These are phyloP conservation scores for Tulasnella calospora DNA, from an alignment of 768 basidiomycete species.

Conservation along the genomic window DNA sequence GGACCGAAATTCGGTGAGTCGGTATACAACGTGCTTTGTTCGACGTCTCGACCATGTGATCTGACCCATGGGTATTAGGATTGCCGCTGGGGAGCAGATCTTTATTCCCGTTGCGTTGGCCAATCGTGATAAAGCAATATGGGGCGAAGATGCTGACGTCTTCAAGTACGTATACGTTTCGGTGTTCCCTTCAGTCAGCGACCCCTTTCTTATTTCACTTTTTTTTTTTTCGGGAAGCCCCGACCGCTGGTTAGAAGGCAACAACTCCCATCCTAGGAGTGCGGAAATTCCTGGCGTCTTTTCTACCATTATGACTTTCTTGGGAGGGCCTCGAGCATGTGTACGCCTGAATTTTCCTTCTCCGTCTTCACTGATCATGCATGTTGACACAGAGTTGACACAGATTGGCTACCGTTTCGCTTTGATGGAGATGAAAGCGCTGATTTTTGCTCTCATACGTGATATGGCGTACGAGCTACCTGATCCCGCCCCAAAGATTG, in stretches of 20 bases:
- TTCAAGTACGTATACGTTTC: constrained; percentile 27
- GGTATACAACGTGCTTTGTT: background rate
- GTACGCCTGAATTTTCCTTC: background rate
- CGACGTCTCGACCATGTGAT: background rate
- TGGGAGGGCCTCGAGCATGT: constrained; percentile 24
- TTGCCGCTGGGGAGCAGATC: constrained; percentile 17
- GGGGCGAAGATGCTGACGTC: constrained; percentile 29
- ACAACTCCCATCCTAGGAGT: background rate
- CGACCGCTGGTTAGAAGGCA: constrained; percentile 14
- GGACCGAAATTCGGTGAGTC: constrained; percentile 8
- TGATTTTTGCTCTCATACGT: constrained; percentile 50
- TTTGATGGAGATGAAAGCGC: constrained; percentile 37
- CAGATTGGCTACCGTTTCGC: constrained; percentile 24
- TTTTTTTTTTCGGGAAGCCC: background rate
- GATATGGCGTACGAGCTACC: constrained; percentile 52
- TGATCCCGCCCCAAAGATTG: constrained; percentile 45
- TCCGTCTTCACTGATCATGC: constrained; percentile 29
- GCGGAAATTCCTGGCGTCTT: constrained; percentile 16
- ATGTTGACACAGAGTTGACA: constrained; percentile 41
- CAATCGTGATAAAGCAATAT: constrained; percentile 26
- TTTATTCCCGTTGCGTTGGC: constrained; percentile 13
- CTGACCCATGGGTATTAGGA: constrained; percentile 10
- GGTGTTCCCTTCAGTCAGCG: background rate
- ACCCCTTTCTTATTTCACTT: background rate
- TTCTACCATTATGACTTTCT: constrained; percentile 23